Percentiles rank a stretch among this genome's conserved stretches.
Conservation (phyloP, 2,329 filamentous ascomycete species). For the Xylariaceae sp. region DNA sequence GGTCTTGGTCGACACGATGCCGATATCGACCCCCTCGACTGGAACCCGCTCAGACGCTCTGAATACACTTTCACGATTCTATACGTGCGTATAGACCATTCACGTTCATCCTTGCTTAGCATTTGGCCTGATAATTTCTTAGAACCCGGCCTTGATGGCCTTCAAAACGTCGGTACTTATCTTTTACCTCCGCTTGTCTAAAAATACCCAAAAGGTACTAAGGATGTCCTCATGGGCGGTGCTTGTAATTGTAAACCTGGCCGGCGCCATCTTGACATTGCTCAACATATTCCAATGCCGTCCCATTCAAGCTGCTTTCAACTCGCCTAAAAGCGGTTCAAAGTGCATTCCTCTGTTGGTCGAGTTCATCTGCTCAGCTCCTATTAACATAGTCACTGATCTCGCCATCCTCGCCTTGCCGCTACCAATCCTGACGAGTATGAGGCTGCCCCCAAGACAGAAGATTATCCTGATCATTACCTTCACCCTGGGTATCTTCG, state of each 20-base stretch:
- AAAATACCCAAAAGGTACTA: conserved; percentile 69
- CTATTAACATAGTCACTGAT: conserved; percentile 88
- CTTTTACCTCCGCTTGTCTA: conserved; percentile 81
- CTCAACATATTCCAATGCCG: conserved; percentile 83
- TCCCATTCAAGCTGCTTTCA: conserved; percentile 67
- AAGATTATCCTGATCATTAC: conserved; percentile 83
- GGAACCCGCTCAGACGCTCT: conserved; percentile 48
- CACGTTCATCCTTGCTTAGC: neutral
- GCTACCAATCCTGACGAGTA: conserved; percentile 79
- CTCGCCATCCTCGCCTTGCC: conserved; percentile 81
- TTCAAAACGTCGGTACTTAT: conserved; percentile 89
- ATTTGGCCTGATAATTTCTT: conserved; percentile 17
- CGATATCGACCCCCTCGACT: conserved; percentile 49
- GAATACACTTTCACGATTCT: conserved; percentile 62
- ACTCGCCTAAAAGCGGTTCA: conserved; percentile 33
- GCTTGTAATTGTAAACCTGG: conserved; percentile 69
- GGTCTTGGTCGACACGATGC: conserved; percentile 65
- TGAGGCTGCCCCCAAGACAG: conserved; percentile 78
- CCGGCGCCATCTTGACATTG: conserved; percentile 73
- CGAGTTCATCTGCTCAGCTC: conserved; percentile 68
- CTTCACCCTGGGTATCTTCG: conserved; percentile 82
- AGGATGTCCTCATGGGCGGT: conserved; percentile 77
- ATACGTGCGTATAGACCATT: conserved; percentile 42
- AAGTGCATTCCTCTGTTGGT: conserved; percentile 54
- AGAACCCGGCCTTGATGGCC: conserved; percentile 86